phyloP scores from a whole-genome alignment of 495 filamentous ascomycete species.

The Articulospora tetracladia region DNA sequence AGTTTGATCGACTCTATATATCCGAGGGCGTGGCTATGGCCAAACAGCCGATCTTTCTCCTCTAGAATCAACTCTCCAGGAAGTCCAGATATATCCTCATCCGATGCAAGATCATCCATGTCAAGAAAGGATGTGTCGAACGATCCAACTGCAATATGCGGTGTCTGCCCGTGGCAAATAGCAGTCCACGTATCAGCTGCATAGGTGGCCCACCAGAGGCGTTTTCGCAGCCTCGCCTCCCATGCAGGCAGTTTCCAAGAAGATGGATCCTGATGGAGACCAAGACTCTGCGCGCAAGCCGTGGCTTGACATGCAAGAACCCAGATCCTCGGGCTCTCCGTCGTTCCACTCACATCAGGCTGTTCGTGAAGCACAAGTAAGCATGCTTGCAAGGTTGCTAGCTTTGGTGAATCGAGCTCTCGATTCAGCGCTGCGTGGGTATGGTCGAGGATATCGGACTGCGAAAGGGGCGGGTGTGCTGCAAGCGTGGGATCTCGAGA shows the following conservation, averaged over 20 bases:
- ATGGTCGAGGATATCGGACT: constrained; percentile 22
- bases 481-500: constrained; percentile 11
- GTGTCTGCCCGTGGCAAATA: constrained; percentile 23
- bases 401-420: constrained; percentile 25
- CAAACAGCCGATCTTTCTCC: not conserved
- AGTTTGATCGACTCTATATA: constrained; percentile 12
- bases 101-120: constrained; percentile 11
- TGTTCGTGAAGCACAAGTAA: constrained; percentile 24
- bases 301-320: constrained; percentile 24
- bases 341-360: constrained; percentile 21
- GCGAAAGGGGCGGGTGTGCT: constrained; percentile 4
- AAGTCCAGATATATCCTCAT: constrained; percentile 18
- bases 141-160: constrained; percentile 19
- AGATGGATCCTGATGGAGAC: constrained; percentile 21
- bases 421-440: constrained; percentile 23
- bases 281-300: constrained; percentile 23
- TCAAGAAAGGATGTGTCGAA: constrained; percentile 10
- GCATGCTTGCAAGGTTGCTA: constrained; percentile 23
- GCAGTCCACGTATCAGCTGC: constrained; percentile 23
- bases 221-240: constrained; percentile 22
- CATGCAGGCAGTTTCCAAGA: constrained; percentile 21
- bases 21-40: not conserved
- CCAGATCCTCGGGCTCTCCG: constrained; percentile 26
- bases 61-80: not conserved
- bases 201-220: constrained; percentile 23